Conservation (phyloP, 2,329 filamentous ascomycete species). For the Colletotrichum shisoi region DNA sequence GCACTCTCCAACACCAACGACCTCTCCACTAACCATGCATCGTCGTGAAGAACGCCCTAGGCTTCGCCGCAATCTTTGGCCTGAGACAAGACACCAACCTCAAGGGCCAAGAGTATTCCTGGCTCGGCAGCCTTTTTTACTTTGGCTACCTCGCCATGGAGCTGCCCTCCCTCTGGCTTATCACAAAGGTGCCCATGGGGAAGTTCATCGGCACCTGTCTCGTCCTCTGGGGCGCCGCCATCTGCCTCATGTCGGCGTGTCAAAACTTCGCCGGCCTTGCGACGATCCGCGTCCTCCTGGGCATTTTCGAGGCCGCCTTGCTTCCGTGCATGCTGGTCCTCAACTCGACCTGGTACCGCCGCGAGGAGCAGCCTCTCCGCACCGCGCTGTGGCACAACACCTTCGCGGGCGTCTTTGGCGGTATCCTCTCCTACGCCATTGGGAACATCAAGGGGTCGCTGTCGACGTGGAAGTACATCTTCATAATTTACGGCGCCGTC, state of each 20-base stretch:
- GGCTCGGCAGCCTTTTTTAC: constrained; percentile 64
- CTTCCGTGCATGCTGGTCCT: constrained; percentile 59
- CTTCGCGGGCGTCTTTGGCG: constrained; percentile 54
- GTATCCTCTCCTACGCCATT: constrained; percentile 58
- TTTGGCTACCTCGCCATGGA: constrained; percentile 69
- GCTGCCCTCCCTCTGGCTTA: constrained; percentile 64
- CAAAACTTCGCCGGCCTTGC: constrained; percentile 42
- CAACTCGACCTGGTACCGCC: constrained; percentile 58
- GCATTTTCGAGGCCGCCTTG: constrained; percentile 43
- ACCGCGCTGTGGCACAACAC: constrained; percentile 70
- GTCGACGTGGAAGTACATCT: constrained; percentile 55
- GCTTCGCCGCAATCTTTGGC: constrained; percentile 64
- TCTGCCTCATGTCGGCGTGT: constrained; percentile 49
- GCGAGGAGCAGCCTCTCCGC: constrained; percentile 67
- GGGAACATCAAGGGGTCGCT: constrained; percentile 43
- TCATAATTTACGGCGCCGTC: constrained; percentile 67
- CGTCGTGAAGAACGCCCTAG: constrained; percentile 30
- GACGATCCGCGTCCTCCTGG: constrained; percentile 41
- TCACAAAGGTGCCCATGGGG: constrained; percentile 53
- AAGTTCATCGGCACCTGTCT: constrained; percentile 42
- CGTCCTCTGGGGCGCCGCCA: constrained; percentile 52
- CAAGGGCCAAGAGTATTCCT: constrained; percentile 63
- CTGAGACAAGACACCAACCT: constrained; percentile 59
- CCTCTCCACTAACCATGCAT: constrained; percentile 4
- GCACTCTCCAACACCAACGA: not conserved